Conservation (phyloP, 2,329 filamentous ascomycete genomes). For the Colletotrichum sp. region DNA sequence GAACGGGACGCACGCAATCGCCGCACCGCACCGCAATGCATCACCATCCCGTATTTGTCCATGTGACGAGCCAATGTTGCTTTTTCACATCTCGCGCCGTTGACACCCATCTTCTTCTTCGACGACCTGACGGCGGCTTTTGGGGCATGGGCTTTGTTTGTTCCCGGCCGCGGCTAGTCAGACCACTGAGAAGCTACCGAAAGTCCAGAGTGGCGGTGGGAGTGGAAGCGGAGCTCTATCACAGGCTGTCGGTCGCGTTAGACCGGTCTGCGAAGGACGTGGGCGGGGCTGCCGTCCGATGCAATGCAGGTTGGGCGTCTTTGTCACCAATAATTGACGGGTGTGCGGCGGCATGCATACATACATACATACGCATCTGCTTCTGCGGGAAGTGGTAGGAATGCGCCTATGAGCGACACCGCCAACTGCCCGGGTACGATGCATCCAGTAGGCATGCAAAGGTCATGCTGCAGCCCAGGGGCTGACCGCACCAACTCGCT, state of each 20-base stretch:
- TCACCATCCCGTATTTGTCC: neutral
- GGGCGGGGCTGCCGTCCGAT: constrained; percentile 8
- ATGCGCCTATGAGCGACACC: constrained; percentile 17
- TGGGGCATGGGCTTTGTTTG: neutral
- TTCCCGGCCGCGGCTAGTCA: constrained; percentile 15
- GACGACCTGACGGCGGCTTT: neutral
- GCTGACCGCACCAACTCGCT: constrained; percentile 5
- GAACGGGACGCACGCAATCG: constrained; percentile 18
- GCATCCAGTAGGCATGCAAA: neutral
- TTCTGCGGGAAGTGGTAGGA: constrained; percentile 14
- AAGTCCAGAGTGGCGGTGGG: constrained; percentile 7
- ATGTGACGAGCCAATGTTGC: constrained; percentile 12
- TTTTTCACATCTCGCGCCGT: constrained; percentile 11
- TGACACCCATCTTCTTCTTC: constrained; percentile 1
- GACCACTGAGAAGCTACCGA: constrained; percentile 10
- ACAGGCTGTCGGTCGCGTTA: constrained; percentile 3
- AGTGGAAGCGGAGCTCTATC: constrained; percentile 5
- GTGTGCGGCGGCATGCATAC: constrained; percentile 18
- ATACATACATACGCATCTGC: constrained; percentile 17
- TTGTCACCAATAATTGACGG: constrained; percentile 22
- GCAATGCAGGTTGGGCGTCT: constrained; percentile 19
- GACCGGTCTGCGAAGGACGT: neutral
- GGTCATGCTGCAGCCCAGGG: neutral
- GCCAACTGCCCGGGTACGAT: constrained; percentile 21
- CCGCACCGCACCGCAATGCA: neutral